phyloP scores from a whole-genome alignment of 202 grass and related monocot species.

The Hordeum pubiflorum region DNA sequence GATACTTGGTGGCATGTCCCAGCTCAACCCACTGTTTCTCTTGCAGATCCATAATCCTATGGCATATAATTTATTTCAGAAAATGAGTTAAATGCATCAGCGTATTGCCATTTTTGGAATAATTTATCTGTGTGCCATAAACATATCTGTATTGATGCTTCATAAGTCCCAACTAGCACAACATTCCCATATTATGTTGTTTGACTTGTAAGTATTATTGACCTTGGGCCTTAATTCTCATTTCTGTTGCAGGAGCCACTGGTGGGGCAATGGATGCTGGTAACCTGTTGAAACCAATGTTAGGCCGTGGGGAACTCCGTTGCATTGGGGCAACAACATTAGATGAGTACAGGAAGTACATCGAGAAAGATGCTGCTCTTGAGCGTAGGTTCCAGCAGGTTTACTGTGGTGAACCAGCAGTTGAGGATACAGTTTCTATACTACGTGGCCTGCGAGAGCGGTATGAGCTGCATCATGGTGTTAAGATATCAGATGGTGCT shows the following conservation, averaged over 20 bases:
- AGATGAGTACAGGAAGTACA: constrained; percentile 94
- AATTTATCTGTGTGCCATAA: background rate
- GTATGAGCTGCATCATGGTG: constrained; percentile 89
- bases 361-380: constrained; percentile 92
- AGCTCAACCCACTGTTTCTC: background rate
- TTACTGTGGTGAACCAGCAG: constrained; percentile 80
- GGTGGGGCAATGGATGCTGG: constrained; percentile 90
- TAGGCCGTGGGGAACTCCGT: constrained; percentile 78
- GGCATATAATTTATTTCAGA: background rate
- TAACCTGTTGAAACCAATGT: constrained; percentile 91
- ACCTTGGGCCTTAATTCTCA: background rate
- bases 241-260: constrained; percentile 47
- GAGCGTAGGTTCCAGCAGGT: constrained; percentile 95
- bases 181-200: background rate
- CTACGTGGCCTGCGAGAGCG: constrained; percentile 68
- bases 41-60: background rate
- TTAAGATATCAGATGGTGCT: constrained; percentile 88
- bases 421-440: constrained; percentile 84
- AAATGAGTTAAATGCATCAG: background rate
- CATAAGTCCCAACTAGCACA: background rate
- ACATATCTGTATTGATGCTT: background rate
- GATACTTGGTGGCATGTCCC: background rate
- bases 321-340: constrained; percentile 96
- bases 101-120: background rate
- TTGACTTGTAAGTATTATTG: background rate